Percentiles rank a stretch among this genome's conserved stretches.
phyloP scores from a whole-genome alignment of 257 asterid genomes.

The Rubia yunnanensis region DNA sequence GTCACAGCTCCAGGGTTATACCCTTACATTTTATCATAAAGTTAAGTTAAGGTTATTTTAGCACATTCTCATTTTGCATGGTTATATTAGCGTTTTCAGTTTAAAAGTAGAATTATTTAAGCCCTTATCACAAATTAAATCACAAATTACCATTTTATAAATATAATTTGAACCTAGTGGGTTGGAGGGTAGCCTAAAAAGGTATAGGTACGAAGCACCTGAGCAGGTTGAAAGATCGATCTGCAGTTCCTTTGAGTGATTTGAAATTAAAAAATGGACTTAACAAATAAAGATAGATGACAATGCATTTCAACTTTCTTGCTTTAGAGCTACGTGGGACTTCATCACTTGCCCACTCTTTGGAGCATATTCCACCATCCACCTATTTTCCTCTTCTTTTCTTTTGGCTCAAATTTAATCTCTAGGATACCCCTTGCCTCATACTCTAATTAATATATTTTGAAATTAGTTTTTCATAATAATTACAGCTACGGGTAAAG shows the following conservation, averaged over 20 bases:
- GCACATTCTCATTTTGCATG: too few species aligned
- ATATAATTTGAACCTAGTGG: background rate
- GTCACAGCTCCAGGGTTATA: too few species aligned
- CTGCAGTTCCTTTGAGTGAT: background rate
- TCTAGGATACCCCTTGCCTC: background rate
- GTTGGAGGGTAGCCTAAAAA: background rate
- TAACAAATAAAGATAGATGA: background rate
- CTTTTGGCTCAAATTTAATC: background rate
- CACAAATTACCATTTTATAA: too few species aligned
- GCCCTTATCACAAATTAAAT: too few species aligned
- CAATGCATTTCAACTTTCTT: background rate
- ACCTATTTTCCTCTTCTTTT: background rate
- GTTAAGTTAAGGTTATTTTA: too few species aligned
- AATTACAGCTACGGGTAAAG: too few species aligned
- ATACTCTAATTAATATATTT: too few species aligned
- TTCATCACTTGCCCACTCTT: background rate
- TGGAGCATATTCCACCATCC: background rate
- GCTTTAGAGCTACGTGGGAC: background rate
- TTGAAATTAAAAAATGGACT: background rate
- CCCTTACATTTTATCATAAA: too few species aligned
- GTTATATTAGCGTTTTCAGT: too few species aligned
- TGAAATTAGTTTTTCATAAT: too few species aligned
- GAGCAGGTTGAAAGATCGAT: background rate
- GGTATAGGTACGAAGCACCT: background rate
- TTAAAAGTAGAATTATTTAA: too few species aligned